Conservation (phyloP, 2,329 filamentous ascomycete genomes). For the Talaromyces piceae region DNA sequence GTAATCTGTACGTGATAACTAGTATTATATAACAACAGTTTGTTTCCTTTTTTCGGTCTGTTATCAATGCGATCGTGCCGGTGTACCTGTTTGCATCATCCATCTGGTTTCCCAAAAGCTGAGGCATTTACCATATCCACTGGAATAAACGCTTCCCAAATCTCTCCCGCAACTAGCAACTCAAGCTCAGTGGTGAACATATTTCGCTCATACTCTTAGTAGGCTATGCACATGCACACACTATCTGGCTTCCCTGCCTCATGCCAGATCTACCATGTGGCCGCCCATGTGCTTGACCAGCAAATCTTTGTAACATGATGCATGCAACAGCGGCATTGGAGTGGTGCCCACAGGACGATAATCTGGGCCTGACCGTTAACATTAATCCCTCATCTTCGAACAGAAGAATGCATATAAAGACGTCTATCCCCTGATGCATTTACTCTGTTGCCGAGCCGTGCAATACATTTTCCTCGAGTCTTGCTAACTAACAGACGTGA, state of each 20-base stretch:
- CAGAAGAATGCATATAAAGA: neutral
- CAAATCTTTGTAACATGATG: neutral
- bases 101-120: neutral
- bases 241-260: neutral
- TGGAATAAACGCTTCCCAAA: too few relatives aligned
- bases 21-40: neutral
- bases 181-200: neutral
- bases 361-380: neutral
- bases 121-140: slow-evolving; percentile 7
- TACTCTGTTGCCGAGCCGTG: neutral
- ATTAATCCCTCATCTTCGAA: neutral
- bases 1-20: neutral
- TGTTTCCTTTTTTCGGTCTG: neutral
- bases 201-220: slow-evolving; percentile 7
- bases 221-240: neutral
- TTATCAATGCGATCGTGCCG: neutral
- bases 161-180: neutral
- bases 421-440: neutral
- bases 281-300: neutral
- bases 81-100: neutral
- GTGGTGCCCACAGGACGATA: neutral
- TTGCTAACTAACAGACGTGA: neutral
- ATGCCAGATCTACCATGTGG: neutral
- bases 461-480: neutral
- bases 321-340: neutral